Evolutionary conservation across 768 basidiomycete genomes (phyloP).

Genomic region (Tricholoma matsutake): DNA sequence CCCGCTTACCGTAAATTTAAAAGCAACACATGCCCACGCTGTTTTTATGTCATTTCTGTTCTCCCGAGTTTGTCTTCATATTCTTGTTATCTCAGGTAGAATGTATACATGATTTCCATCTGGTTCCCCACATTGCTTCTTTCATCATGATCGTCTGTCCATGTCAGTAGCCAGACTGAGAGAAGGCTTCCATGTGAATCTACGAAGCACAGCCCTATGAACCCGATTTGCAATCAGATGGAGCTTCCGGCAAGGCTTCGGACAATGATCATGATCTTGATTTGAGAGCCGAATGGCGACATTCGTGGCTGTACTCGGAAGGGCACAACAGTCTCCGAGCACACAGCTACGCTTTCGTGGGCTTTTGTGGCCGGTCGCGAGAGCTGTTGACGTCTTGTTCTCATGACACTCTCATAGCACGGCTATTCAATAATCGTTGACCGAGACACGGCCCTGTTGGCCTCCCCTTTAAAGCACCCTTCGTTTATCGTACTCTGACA

Average conservation of each 20-base stretch:
- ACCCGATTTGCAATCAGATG: constrained; percentile 7
- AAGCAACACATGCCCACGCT: not conserved
- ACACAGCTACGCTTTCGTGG: constrained; percentile 18
- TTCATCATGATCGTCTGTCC: not conserved
- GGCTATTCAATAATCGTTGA: not conserved
- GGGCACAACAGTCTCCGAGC: constrained; percentile 9
- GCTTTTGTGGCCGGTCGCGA: constrained; percentile 1
- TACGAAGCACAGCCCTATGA: too few relatives aligned
- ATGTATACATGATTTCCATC: not conserved
- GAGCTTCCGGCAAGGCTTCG: not conserved
- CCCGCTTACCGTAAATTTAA: not conserved
- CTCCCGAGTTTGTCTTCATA: not conserved
- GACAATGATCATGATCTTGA: constrained; percentile 14
- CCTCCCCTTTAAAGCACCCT: not conserved
- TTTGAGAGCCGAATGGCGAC: constrained; percentile 9
- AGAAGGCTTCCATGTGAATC: too few relatives aligned
- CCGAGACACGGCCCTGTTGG: not conserved
- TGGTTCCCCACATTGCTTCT: not conserved
- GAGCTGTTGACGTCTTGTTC: constrained; percentile 3
- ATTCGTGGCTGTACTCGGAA: constrained; percentile 12
- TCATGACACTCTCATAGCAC: not conserved
- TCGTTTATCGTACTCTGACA: not conserved
- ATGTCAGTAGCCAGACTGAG: too few relatives aligned
- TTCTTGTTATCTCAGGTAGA: not conserved
- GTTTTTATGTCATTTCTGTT: not conserved